phyloP scores from a whole-genome alignment of 1,284 basidiomycete genomes.

The Leucoagaricus sp. region DNA sequence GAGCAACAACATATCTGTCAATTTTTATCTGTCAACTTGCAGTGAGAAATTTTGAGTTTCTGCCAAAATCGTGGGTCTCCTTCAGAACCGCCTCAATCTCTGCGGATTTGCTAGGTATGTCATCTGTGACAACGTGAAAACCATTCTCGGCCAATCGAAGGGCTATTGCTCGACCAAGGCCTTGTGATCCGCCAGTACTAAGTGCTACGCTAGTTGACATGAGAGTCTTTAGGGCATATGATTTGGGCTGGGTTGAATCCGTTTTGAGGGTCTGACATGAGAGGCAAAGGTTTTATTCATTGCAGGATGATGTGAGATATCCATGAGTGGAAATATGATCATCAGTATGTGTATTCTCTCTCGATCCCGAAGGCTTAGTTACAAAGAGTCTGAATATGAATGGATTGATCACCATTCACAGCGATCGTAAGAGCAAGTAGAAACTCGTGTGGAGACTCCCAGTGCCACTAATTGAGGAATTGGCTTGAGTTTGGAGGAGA shows the following conservation, averaged over 20 bases:
- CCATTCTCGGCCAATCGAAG: slow-evolving; percentile 44
- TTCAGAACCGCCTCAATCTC: slow-evolving; percentile 30
- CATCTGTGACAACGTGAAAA: slow-evolving; percentile 39
- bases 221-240: no score
- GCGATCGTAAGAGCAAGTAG: not conserved
- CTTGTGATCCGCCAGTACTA: slow-evolving; percentile 28
- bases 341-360: no score
- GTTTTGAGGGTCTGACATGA: not conserved
- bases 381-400: not conserved
- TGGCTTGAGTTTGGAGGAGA: not conserved
- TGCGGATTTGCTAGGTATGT: slow-evolving; percentile 30
- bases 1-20: no score
- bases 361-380: not conserved
- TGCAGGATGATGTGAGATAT: no score
- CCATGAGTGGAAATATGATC: no score
- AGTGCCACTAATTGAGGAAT: not conserved
- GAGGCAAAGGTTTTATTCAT: no score
- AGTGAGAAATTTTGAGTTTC: no score
- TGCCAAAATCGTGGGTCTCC: slow-evolving; percentile 31
- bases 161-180: slow-evolving; percentile 44
- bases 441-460: not conserved
- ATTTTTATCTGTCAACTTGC: no score
- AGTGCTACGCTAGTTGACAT: slow-evolving; percentile 19
- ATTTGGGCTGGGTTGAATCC: not conserved
- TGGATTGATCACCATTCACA: not conserved